Base-by-base conservation (phyloP, 2,329 filamentous ascomycete species). In the Colletotrichum noveboracense region DNA sequence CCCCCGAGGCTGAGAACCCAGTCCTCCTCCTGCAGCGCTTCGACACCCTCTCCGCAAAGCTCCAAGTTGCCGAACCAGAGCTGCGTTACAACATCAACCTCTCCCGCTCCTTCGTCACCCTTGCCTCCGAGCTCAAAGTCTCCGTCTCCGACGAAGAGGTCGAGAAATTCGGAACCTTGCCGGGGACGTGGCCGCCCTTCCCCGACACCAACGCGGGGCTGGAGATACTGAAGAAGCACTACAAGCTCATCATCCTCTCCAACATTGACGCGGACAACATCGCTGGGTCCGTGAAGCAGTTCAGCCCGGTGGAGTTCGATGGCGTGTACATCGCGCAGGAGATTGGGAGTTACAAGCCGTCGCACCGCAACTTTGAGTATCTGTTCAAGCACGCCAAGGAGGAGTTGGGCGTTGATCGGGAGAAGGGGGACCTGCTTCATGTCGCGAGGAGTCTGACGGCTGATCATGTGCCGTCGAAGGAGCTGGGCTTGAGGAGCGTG, bases 261-360 rank as follows among this genome's bases (percentile, higher is more conserved):
- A 94, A 93, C 77, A 88, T 93, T 1, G 89, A 93, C 81, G 84
- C 85, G 34, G 82, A 74, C 9, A 88, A 79, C n/a, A 74, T 76
- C 24, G 10, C 58, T 0, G 32, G 7, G 9, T 83, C 81, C 75
- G 81, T 79, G 16, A 73, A 21, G 69, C 76, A 77, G 21, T 83
- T 82, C 30, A 84, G 95, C 14, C 89, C 88, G 0, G 87, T 90
- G 4, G 65, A 62, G 10, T 88, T 95, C 79, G 93, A 94, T 79
- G 88, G 89, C 14, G 86, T 94, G 28, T 91, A 93, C 82, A 95
- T 93, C 4, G 94, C 94, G 3, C 87, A 95, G 83, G 90, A 94
- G 60, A 91, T 95, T 69, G 93, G 94, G 2, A 88, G 86, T 8
- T 96, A 95, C 82, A 96, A 96, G 85, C 94, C 94, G 0, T 85